Percentiles rank a stretch among this genome's conserved stretches.
phyloP scores from a whole-genome alignment of 2,329 filamentous ascomycete species.

The Fusarium albidum region DNA sequence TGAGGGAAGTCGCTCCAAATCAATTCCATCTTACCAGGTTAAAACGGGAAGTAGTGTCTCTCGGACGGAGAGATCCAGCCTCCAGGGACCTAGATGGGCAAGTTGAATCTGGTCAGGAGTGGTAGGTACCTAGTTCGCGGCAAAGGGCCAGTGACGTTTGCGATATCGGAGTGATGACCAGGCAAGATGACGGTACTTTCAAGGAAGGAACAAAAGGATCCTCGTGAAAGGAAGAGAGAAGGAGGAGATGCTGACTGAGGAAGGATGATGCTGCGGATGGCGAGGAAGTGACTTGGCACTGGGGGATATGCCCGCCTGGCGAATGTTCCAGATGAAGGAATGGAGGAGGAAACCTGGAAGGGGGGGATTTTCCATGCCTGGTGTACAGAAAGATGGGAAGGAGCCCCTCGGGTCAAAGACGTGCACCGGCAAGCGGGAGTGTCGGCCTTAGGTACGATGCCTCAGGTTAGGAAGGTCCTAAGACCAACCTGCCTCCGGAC shows the following conservation, averaged over 20 bases:
- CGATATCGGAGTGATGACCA: no score
- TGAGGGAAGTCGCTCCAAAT: no score
- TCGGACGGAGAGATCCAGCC: no score
- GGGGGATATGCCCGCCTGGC: neutral
- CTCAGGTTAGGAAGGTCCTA: neutral
- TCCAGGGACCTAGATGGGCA: no score
- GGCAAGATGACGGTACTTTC: neutral
- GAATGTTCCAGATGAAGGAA: constrained; percentile 1
- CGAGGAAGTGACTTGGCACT: neutral
- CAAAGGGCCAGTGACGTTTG: no score
- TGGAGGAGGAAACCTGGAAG: constrained; percentile 1
- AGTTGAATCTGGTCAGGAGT: no score
- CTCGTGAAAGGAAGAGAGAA: neutral
- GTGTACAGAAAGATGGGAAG: constrained; percentile 20
- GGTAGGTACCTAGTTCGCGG: no score
- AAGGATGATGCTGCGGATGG: neutral
- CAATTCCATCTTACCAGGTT: no score
- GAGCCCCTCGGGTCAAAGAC: constrained; percentile 10
- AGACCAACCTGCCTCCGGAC: neutral
- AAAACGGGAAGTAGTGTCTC: no score
- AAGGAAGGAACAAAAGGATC: neutral
- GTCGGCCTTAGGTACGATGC: constrained; percentile 20
- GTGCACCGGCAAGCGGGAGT: constrained; percentile 6
- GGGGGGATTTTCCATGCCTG: constrained; percentile 6
- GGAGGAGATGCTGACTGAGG: neutral